phyloP scores from a whole-genome alignment of 116 monocot genomes.

The Iris pallida region DNA sequence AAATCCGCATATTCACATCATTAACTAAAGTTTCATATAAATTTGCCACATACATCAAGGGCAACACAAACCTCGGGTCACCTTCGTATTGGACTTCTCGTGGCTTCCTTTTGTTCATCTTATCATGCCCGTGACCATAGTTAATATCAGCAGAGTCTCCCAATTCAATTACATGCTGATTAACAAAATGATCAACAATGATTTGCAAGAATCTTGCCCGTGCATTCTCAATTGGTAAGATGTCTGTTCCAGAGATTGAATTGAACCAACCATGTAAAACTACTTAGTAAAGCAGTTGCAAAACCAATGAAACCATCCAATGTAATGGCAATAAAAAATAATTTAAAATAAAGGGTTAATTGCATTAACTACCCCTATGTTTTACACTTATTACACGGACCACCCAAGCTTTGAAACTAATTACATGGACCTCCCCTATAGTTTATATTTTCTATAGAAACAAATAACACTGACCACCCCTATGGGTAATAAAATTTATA shows the following conservation, averaged over 20 bases:
- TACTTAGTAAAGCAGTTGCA: neutral
- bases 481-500: too few relatives aligned
- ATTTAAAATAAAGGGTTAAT: too few relatives aligned
- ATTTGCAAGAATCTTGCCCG: conserved; percentile 80
- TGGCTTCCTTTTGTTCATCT: conserved; percentile 65
- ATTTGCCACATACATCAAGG: conserved; percentile 96
- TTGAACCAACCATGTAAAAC: neutral
- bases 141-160: conserved; percentile 31
- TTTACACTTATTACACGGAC: too few relatives aligned
- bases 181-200: conserved; percentile 76
- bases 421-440: too few relatives aligned
- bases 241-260: conserved; percentile 44
- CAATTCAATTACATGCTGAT: conserved; percentile 65
- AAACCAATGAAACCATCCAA: neutral
- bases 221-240: conserved; percentile 77
- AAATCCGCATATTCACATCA: conserved; percentile 70
- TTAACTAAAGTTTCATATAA: conserved; percentile 88
- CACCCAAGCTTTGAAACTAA: too few relatives aligned
- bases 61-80: conserved; percentile 85
- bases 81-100: conserved; percentile 71
- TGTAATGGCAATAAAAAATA: neutral
- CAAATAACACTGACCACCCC: too few relatives aligned
- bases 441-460: too few relatives aligned
- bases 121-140: conserved; percentile 45
- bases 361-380: too few relatives aligned